These are phyloP conservation scores for Ricinus communis DNA, from an alignment of 345 rosid species.

Conservation along the genomic window DNA sequence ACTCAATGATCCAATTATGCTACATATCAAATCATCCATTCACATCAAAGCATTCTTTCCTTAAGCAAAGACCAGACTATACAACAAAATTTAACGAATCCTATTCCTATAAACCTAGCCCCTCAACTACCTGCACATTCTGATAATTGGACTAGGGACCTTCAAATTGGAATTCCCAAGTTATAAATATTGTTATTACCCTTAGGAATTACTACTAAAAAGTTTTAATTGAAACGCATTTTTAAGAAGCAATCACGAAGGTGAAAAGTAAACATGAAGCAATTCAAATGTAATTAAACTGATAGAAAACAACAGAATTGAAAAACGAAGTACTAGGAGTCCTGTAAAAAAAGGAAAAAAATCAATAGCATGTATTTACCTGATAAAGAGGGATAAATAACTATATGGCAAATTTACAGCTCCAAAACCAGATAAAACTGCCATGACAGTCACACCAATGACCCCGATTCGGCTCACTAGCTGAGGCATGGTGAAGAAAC, in stretches of 20 bases:
- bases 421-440: slow-evolving; percentile 95
- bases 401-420: slow-evolving; percentile 98
- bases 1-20: no score
- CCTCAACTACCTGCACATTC: no score
- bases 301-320: neutral
- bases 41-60: no score
- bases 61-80: no score
- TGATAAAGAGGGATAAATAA: slow-evolving; percentile 91
- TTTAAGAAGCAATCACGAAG: neutral
- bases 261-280: neutral
- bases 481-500: slow-evolving; percentile 93
- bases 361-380: slow-evolving; percentile 39
- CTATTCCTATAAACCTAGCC: no score
- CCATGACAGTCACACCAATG: slow-evolving; percentile 97
- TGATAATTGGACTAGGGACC: no score
- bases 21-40: no score
- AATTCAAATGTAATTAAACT: neutral
- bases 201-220: neutral
- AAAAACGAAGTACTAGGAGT: neutral
- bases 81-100: no score
- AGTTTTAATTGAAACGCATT: neutral
- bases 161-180: neutral
- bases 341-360: neutral
- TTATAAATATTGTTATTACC: neutral
- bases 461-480: slow-evolving; percentile 97